Evolutionary conservation across 2,329 filamentous ascomycete species (phyloP).

Genomic region (Curvularia eragrostidis): DNA sequence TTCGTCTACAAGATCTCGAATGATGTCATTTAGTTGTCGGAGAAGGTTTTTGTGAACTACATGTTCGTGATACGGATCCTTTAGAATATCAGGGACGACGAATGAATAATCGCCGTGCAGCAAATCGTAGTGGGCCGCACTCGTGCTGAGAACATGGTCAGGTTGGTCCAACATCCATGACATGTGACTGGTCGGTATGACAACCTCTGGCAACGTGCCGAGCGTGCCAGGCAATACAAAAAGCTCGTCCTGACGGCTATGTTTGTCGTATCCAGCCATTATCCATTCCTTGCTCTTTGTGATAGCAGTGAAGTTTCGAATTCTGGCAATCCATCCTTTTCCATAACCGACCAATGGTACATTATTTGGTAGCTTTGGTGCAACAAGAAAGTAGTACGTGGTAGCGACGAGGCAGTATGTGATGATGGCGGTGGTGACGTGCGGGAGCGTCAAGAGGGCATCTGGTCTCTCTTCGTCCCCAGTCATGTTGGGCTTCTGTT

Average conservation of each 20-base stretch:
- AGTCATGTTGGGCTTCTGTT: slow-evolving; percentile 1
- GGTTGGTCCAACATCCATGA: slow-evolving; percentile 54
- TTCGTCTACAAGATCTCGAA: slow-evolving; percentile 51
- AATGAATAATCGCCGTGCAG: slow-evolving; percentile 52
- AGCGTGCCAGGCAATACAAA: slow-evolving; percentile 38
- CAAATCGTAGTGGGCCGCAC: slow-evolving; percentile 48
- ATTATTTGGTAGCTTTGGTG: slow-evolving; percentile 24
- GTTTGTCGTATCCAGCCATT: slow-evolving; percentile 30
- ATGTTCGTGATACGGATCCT: slow-evolving; percentile 52
- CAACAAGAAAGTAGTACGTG: slow-evolving; percentile 19
- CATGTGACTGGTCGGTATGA: slow-evolving; percentile 47
- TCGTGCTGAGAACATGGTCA: slow-evolving; percentile 49
- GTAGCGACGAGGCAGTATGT: slow-evolving; percentile 29
- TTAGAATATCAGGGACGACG: slow-evolving; percentile 43
- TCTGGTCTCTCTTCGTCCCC: slow-evolving; percentile 1
- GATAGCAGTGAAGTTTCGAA: slow-evolving; percentile 31
- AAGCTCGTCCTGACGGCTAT: slow-evolving; percentile 32
- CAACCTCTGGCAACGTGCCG: slow-evolving; percentile 35
- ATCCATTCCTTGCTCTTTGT: slow-evolving; percentile 35
- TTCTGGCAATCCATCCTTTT: slow-evolving; percentile 27
- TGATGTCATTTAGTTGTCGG: slow-evolving; percentile 48
- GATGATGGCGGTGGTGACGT: slow-evolving; percentile 14
- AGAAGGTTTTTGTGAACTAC: slow-evolving; percentile 52
- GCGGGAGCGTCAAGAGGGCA: slow-evolving; percentile 4
- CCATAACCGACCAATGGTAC: slow-evolving; percentile 38